Conservation (phyloP, 371 early-diverging fungal species). For the Coelomomyces lativittatus region DNA sequence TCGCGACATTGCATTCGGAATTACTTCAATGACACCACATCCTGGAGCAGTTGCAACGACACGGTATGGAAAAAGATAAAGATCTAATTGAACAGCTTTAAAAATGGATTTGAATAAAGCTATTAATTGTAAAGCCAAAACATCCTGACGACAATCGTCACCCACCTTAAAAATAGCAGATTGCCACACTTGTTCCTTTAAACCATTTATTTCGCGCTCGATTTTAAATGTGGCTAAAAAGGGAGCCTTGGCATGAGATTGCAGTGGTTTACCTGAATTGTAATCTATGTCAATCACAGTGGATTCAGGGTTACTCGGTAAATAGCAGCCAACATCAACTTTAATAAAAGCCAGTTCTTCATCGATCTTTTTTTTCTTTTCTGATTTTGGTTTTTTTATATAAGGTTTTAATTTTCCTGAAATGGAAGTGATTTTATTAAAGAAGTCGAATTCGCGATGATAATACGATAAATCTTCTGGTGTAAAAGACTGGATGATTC, state of each 20-base stretch:
- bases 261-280: conserved; percentile 83
- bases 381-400: conserved; percentile 75
- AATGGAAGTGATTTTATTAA: conserved; percentile 82
- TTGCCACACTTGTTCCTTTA: conserved; percentile 32
- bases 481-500: conserved; percentile 54
- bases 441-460: conserved; percentile 86
- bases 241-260: conserved; percentile 97
- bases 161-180: conserved; percentile 98
- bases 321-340: conserved; percentile 90
- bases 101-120: conserved; percentile 93
- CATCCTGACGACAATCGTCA: conserved; percentile 97
- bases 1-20: conserved; percentile 92
- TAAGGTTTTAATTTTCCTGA: conserved; percentile 90
- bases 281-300: conserved; percentile 87
- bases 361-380: conserved; percentile 92
- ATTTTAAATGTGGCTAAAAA: conserved; percentile 98
- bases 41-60: conserved; percentile 95
- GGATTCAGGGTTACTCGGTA: conserved; percentile 94
- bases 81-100: conserved; percentile 67
- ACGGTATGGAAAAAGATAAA: conserved; percentile 94
- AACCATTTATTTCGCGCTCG: too few species aligned
- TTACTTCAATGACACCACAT: conserved; percentile 97
- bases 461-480: conserved; percentile 73
- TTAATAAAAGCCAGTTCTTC: conserved; percentile 85
- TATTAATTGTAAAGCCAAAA: conserved; percentile 93